Percentiles rank a stretch among this genome's conserved stretches.
phyloP scores from a whole-genome alignment of 108 stramenopile genomes.

The Chaetoceros tenuissimus region DNA sequence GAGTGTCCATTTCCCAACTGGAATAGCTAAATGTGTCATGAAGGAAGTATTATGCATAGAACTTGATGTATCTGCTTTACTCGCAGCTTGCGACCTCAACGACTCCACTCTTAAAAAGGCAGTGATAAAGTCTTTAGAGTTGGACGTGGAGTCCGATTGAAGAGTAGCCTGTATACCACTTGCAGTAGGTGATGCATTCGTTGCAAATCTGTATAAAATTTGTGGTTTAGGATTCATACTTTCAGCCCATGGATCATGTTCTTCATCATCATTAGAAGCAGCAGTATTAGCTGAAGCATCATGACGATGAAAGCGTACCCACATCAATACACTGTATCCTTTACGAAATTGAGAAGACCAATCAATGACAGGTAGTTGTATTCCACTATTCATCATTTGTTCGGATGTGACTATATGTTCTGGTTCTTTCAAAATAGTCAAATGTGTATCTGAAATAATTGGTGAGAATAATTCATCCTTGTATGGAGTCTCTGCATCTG shows the following conservation, averaged over 20 bases:
- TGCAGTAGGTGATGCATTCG: conserved; percentile 29
- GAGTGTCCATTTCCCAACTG: conserved; percentile 59
- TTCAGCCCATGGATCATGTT: conserved; percentile 7
- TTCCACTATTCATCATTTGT: conserved; percentile 7
- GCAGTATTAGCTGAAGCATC: conserved; percentile 9
- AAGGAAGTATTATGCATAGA: conserved; percentile 18
- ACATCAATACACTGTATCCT: conserved; percentile 64
- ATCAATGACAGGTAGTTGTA: conserved; percentile 53
- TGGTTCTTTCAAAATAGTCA: neutral
- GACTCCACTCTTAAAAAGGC: neutral
- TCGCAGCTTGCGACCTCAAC: neutral
- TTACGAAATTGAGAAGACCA: conserved; percentile 76
- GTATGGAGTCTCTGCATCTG: neutral
- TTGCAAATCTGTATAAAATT: conserved; percentile 58
- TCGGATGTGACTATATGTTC: neutral
- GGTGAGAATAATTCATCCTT: neutral
- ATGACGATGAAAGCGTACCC: conserved; percentile 59
- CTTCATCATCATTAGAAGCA: conserved; percentile 4
- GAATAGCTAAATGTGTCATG: conserved; percentile 45
- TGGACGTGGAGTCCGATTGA: neutral
- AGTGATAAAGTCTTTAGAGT: conserved; percentile 13
- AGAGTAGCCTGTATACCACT: conserved; percentile 8
- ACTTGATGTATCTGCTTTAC: neutral
- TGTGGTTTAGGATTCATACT: conserved; percentile 9
- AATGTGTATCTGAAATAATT: neutral